phyloP scores from a whole-genome alignment of 345 rosid genomes.

The Syzygium aromaticum region DNA sequence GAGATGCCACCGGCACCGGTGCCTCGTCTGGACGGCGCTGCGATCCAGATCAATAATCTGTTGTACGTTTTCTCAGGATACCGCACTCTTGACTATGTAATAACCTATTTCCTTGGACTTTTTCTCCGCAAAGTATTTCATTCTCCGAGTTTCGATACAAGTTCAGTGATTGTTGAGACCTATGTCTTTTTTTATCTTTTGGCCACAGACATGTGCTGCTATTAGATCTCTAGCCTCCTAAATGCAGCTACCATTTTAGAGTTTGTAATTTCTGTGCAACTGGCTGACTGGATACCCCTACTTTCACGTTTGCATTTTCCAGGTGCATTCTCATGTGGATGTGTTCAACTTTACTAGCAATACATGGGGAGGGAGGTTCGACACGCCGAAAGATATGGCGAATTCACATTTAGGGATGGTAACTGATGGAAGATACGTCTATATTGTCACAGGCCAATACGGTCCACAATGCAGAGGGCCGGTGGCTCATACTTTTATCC shows the following conservation, averaged over 20 bases:
- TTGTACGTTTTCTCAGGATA: conserved; percentile 71
- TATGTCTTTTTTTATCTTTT: neutral
- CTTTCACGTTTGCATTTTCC: conserved; percentile 1
- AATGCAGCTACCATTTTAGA: neutral
- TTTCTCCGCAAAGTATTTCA: neutral
- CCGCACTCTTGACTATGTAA: conserved; percentile 49
- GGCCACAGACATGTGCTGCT: neutral
- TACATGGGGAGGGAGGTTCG: conserved; percentile 52
- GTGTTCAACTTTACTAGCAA: conserved; percentile 58
- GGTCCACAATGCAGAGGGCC: conserved; percentile 86
- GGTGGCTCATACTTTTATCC: conserved; percentile 36
- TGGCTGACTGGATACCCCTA: neutral
- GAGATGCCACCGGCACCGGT: conserved; percentile 74
- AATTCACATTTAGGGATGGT: conserved; percentile 76
- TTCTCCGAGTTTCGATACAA: neutral
- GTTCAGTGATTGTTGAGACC: neutral
- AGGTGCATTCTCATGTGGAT: conserved; percentile 89
- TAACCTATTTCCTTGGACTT: neutral
- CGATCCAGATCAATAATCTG: conserved; percentile 60
- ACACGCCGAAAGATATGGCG: conserved; percentile 68
- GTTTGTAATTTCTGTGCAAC: neutral
- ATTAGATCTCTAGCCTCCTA: neutral
- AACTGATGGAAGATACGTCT: conserved; percentile 63
- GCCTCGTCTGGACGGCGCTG: conserved; percentile 77
- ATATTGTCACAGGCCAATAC: conserved; percentile 61